Conservation (phyloP, 345 rosid genomes). For the Hypericum androsaemum region DNA sequence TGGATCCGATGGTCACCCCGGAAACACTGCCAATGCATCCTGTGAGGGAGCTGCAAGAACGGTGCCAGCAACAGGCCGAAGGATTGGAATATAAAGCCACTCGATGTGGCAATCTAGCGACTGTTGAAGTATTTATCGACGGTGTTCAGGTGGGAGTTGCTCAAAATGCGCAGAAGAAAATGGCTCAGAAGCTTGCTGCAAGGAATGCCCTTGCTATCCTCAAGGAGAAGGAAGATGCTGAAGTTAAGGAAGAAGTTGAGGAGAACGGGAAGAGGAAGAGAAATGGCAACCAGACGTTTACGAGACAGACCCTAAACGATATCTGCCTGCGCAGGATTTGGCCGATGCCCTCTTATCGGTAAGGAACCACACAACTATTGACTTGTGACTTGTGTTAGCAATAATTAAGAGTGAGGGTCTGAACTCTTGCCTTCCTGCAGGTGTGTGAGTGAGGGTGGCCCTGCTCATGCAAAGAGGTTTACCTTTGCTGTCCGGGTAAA, state of each 20-base stretch:
- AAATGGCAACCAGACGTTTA: slow-evolving; percentile 75
- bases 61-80: slow-evolving; percentile 98
- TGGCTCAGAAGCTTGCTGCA: slow-evolving; percentile 99
- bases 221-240: slow-evolving; percentile 72
- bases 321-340: slow-evolving; percentile 89
- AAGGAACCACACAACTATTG: slow-evolving; percentile 9
- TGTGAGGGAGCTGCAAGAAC: slow-evolving; percentile 96
- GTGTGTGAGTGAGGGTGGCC: slow-evolving; percentile 92
- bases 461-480: slow-evolving; percentile 93
- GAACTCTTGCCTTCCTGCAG: slow-evolving; percentile 21
- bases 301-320: slow-evolving; percentile 88
- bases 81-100: slow-evolving; percentile 88
- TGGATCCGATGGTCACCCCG: slow-evolving; percentile 97
- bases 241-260: slow-evolving; percentile 37
- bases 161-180: slow-evolving; percentile 93
- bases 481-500: slow-evolving; percentile 80
- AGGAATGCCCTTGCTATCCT: slow-evolving; percentile 77
- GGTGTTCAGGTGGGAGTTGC: slow-evolving; percentile 88
- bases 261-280: slow-evolving; percentile 58
- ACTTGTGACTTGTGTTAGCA: not conserved
- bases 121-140: slow-evolving; percentile 90
- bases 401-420: not conserved
- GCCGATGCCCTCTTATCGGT: slow-evolving; percentile 96
- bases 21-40: slow-evolving; percentile 99
- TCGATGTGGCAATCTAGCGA: slow-evolving; percentile 79